Percentiles rank a stretch among this genome's conserved stretches.
Conservation (phyloP, 345 rosid species). For the Acer saccharum region DNA sequence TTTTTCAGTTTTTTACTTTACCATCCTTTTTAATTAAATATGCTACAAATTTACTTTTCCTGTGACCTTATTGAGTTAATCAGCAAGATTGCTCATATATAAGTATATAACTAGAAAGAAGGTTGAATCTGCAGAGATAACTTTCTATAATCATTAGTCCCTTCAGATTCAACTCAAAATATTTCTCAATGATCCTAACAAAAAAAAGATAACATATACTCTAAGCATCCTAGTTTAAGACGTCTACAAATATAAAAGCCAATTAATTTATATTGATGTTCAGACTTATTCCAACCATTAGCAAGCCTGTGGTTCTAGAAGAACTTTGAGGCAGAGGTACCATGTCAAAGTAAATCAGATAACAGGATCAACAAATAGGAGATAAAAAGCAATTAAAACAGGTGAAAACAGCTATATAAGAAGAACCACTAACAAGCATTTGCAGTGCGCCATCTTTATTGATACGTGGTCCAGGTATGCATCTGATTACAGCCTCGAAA, state of each 20-base stretch:
- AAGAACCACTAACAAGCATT: conserved; percentile 88
- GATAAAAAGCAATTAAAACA: background rate
- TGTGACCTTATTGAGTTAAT: background rate
- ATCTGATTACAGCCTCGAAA: conserved; percentile 85
- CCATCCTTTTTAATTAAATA: background rate
- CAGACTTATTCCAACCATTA: background rate
- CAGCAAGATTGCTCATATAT: background rate
- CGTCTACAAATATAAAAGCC: background rate
- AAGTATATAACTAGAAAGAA: background rate
- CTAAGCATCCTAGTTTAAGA: background rate
- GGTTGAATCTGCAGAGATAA: background rate
- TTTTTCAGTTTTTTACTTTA: background rate
- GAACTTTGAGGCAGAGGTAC: background rate
- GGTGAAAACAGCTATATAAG: conserved; percentile 26
- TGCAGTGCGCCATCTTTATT: conserved; percentile 93
- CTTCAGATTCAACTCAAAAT: background rate
- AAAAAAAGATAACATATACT: background rate
- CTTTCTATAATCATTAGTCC: background rate
- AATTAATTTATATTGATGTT: background rate
- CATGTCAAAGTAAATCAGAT: background rate
- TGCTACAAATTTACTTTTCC: background rate
- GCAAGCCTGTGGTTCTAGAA: background rate
- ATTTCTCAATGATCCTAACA: background rate
- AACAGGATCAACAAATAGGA: conserved; percentile 13
- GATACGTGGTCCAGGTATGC: conserved; percentile 94